Base-by-base conservation (phyloP, 768 basidiomycete genomes). In the Amanita phalloides region DNA sequence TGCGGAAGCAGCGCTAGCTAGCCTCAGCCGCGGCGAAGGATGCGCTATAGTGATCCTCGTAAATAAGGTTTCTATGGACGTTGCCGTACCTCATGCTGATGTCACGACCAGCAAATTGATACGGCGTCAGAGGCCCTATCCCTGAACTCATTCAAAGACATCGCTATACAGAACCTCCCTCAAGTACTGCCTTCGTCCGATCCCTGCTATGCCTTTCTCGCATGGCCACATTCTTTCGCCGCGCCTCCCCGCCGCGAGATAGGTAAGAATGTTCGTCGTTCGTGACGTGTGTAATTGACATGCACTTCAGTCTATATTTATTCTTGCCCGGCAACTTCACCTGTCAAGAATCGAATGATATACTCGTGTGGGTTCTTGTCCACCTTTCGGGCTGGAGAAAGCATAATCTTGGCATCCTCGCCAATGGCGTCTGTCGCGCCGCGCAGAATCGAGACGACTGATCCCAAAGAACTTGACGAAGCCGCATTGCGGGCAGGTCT, bases 311-410 rank as follows among this genome's bases (percentile, higher is more conserved):
- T 88, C 46, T 93, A 92, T 66, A 87, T 96, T 52, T 98, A 97
- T 66, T 87, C 86, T 17, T 98, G 94, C 64, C 94, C 94, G 0
- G 76, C 82, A 3, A 60, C 66, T 11, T 90, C 87, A 5, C 86
- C 88, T 1, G 75, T 96, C 67, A 90, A 90, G 60, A 73, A 83
- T 55, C 78, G 92, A 41, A 93, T 98, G 89, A 62, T 96, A 33
- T 95, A 94, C 67, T 90, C 91, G 0, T 82, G 85, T 2, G 82
- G 81, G 7, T 78, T 78, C 9, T 58, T 72, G 8, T 64, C 76
- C 17, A 73, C 84, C 6, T 84, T 78, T 59, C 71, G 73, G 47
- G 67, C 76, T 6, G 81, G 77, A 30, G 82, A 81, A 55, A 67
- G 65, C 4, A 60, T 84, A 2, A 71, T 79, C 55, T 66, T 67